phyloP scores from a whole-genome alignment of 2,329 filamentous ascomycete genomes.

The Coniochaeta prunicola region DNA sequence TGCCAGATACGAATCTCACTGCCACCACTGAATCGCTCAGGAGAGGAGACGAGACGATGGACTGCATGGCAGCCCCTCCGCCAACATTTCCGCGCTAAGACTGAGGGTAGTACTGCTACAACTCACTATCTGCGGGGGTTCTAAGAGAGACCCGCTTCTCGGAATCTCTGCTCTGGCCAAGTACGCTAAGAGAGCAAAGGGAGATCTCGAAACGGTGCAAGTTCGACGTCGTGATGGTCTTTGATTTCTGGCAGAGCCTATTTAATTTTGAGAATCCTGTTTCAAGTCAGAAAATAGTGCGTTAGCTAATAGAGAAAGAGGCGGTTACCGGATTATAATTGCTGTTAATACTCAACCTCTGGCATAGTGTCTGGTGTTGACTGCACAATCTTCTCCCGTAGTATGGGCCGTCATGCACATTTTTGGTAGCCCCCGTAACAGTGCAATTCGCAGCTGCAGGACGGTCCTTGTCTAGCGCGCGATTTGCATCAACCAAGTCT shows the following conservation, averaged over 20 bases:
- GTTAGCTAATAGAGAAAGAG: background rate
- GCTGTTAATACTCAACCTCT: background rate
- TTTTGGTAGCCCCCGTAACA: background rate
- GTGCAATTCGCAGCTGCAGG: background rate
- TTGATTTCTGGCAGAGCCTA: no score
- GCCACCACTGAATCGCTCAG: background rate
- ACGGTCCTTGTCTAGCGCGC: slow-evolving; percentile 3
- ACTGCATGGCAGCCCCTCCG: background rate
- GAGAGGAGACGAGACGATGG: no score
- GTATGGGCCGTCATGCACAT: background rate
- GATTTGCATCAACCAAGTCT: background rate
- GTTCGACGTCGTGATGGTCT: no score
- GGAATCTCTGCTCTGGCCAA: slow-evolving; percentile 3
- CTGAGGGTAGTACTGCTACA: background rate
- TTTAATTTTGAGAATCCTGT: background rate
- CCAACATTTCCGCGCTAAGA: background rate
- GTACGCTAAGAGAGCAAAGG: background rate
- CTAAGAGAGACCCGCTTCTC: background rate
- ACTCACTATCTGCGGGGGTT: background rate
- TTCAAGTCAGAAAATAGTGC: background rate
- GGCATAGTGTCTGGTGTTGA: background rate
- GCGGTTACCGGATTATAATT: background rate
- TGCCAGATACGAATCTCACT: background rate
- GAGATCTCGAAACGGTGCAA: background rate
- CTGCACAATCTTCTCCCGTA: background rate